Percentiles rank a stretch among this genome's conserved stretches.
phyloP scores from a whole-genome alignment of 768 basidiomycete species.

The Kockovaella imperatae region DNA sequence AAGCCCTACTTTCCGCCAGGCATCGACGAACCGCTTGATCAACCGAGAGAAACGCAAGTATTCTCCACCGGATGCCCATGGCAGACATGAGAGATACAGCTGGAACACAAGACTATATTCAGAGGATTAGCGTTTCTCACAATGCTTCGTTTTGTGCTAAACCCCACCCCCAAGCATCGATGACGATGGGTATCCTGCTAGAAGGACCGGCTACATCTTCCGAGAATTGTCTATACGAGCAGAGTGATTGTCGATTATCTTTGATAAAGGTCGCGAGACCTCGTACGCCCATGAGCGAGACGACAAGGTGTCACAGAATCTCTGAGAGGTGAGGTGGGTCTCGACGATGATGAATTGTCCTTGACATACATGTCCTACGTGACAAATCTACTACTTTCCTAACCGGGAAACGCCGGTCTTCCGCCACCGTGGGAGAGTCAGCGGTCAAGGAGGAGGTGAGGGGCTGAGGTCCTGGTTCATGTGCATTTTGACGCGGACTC shows the following conservation, averaged over 20 bases:
- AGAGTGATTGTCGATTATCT: constrained; percentile 40
- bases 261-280: constrained; percentile 42
- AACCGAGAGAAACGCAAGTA: constrained; percentile 38
- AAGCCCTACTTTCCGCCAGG: constrained; percentile 36
- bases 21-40: constrained; percentile 23
- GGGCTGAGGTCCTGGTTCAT: too few relatives aligned
- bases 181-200: constrained; percentile 26
- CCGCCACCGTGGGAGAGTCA: too few relatives aligned
- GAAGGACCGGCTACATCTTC: constrained; percentile 1
- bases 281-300: constrained; percentile 44
- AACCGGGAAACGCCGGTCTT: too few relatives aligned
- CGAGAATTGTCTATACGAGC: constrained; percentile 18
- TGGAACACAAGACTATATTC: constrained; percentile 43
- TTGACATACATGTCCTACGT: too few relatives aligned
- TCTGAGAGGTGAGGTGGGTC: too few relatives aligned
- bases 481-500: too few relatives aligned
- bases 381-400: too few relatives aligned
- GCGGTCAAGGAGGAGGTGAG: too few relatives aligned
- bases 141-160: too few relatives aligned
- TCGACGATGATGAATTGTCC: too few relatives aligned
- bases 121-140: too few relatives aligned
- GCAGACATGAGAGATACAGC: constrained; percentile 33
- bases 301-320: too few relatives aligned
- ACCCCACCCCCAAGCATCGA: constrained; percentile 46
- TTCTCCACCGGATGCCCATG: constrained; percentile 43